A percentile compares a stretch with the other conserved stretches of the same genome.
Evolutionary conservation across 495 filamentous ascomycete species (phyloP).

Genomic region (Elasticomyces elasticus): DNA sequence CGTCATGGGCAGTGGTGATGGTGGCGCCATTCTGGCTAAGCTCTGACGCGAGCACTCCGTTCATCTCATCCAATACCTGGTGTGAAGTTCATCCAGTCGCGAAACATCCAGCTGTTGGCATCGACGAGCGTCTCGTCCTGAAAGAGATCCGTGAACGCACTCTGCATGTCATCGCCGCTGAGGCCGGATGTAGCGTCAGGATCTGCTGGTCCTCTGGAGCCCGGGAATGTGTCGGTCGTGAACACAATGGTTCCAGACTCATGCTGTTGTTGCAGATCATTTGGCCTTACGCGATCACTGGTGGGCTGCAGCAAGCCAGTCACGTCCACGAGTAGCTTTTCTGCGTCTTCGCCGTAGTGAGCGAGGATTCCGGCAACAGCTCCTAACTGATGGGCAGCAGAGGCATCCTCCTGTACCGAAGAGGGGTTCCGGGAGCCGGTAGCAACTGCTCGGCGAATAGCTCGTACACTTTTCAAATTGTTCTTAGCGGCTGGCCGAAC

Average conservation of each 20-base stretch:
- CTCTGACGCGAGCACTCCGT: slow-evolving; percentile 6
- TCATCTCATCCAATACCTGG: neutral
- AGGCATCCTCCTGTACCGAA: too few relatives aligned
- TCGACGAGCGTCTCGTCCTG: neutral
- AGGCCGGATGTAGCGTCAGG: neutral
- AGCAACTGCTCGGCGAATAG: neutral
- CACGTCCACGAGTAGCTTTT: neutral
- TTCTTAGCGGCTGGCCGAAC: neutral
- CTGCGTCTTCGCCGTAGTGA: neutral
- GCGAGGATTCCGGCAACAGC: neutral
- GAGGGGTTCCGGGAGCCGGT: neutral
- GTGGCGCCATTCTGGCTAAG: slow-evolving; percentile 22
- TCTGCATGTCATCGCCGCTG: neutral
- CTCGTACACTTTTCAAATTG: neutral
- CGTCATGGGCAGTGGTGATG: slow-evolving; percentile 34
- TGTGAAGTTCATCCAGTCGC: neutral
- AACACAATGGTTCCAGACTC: neutral
- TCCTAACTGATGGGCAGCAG: too few relatives aligned
- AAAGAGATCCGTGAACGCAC: neutral
- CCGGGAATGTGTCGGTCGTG: neutral
- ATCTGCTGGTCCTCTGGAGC: neutral
- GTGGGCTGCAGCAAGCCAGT: neutral
- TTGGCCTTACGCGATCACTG: neutral
- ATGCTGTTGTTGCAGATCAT: neutral
- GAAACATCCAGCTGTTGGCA: neutral